phyloP scores from a whole-genome alignment of 306 rosid genomes.

The Styphnolobium japonicum region DNA sequence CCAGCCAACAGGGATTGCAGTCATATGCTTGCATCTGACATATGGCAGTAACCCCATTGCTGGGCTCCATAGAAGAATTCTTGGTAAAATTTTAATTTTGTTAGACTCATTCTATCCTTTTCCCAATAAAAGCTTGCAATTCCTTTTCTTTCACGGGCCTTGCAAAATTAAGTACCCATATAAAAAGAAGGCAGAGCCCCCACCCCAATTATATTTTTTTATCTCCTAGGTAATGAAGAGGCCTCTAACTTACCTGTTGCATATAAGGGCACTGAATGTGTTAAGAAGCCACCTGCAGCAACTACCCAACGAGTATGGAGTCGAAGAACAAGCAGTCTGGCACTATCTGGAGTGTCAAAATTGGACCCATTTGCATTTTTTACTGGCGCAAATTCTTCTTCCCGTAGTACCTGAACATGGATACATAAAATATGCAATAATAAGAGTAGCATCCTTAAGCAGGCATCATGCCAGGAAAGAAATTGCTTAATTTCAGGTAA shows the following conservation, averaged over 20 bases:
- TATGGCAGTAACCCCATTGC: no score
- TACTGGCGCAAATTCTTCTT: slow-evolving; percentile 98
- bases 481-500: not conserved
- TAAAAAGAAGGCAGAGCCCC: not conserved
- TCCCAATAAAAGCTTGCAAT: not conserved
- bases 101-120: not conserved
- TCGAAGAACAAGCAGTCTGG: slow-evolving; percentile 88
- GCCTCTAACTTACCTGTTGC: slow-evolving; percentile 64
- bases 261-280: slow-evolving; percentile 94
- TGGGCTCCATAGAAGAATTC: no score
- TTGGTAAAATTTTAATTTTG: not conserved
- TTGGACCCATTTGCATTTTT: slow-evolving; percentile 91
- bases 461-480: slow-evolving; percentile 5
- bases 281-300: slow-evolving; percentile 98
- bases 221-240: not conserved
- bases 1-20: no score
- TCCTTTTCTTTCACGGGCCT: not conserved
- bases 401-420: slow-evolving; percentile 65
- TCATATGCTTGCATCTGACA: no score
- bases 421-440: slow-evolving; percentile 22
- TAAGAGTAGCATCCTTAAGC: slow-evolving; percentile 17
- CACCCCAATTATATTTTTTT: not conserved
- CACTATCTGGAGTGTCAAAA: slow-evolving; percentile 95
- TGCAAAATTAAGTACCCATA: not conserved
- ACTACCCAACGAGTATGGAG: slow-evolving; percentile 98